Evolutionary conservation across 345 rosid species (phyloP).

Genomic region (Nephelium lappaceum): DNA sequence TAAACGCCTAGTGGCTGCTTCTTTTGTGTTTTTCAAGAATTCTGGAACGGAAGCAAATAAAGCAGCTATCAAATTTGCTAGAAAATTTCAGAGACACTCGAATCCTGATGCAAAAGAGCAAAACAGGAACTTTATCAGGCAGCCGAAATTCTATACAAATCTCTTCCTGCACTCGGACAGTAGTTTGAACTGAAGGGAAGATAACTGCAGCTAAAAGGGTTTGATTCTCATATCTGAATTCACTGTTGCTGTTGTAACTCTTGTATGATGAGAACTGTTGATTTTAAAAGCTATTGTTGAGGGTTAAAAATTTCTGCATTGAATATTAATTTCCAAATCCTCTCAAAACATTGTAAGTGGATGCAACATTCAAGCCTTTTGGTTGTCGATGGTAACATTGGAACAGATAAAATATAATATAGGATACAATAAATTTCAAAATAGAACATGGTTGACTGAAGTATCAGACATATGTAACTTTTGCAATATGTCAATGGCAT

Average conservation of each 20-base stretch:
- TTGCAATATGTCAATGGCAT: too few relatives aligned
- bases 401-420: too few relatives aligned
- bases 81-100: conserved; percentile 75
- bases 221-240: neutral
- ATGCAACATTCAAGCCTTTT: too few relatives aligned
- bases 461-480: too few relatives aligned
- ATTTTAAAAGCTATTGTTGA: too few relatives aligned
- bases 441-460: too few relatives aligned
- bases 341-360: too few relatives aligned
- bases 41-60: conserved; percentile 97
- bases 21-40: conserved; percentile 83
- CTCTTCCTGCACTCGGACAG: conserved; percentile 31
- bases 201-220: neutral
- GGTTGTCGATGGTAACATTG: too few relatives aligned
- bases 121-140: conserved; percentile 70
- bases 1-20: conserved; percentile 62
- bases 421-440: too few relatives aligned
- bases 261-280: neutral
- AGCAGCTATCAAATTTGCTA: conserved; percentile 91
- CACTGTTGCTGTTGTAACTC: neutral
- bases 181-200: conserved; percentile 9
- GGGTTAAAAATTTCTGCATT: too few relatives aligned
- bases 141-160: conserved; percentile 51
- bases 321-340: too few relatives aligned
- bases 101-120: conserved; percentile 53